These are phyloP conservation scores for Salix koriyanagi DNA, from an alignment of 345 rosid species.

Conservation along the genomic window DNA sequence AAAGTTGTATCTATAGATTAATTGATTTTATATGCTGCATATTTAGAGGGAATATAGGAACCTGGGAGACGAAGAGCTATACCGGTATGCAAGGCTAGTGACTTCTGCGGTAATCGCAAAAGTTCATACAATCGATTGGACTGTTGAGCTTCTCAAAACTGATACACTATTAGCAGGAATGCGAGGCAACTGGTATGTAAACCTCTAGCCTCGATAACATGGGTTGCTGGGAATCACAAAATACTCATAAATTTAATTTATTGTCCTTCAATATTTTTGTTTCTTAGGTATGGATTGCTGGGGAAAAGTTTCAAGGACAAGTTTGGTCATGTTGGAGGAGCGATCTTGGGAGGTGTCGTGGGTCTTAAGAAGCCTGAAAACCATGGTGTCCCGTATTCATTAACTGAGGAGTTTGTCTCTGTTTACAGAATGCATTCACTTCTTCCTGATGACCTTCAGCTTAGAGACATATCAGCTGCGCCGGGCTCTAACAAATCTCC, in stretches of 20 bases:
- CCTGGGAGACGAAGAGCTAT: conserved; percentile 48
- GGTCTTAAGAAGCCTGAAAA: conserved; percentile 44
- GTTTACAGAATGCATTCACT: conserved; percentile 62
- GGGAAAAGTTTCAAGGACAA: conserved; percentile 60
- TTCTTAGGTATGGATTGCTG: conserved; percentile 46
- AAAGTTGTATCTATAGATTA: too few relatives aligned
- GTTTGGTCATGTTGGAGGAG: conserved; percentile 48
- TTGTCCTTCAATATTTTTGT: neutral
- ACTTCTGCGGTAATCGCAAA: conserved; percentile 64
- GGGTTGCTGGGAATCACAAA: too few relatives aligned
- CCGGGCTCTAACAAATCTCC: conserved; percentile 41
- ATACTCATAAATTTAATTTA: neutral
- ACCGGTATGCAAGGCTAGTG: conserved; percentile 48
- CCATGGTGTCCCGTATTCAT: conserved; percentile 58
- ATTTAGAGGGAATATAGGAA: conserved; percentile 32
- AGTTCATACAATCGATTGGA: conserved; percentile 70
- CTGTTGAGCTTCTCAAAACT: conserved; percentile 59
- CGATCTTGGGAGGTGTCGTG: conserved; percentile 41
- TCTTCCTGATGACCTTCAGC: conserved; percentile 38
- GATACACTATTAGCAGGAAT: conserved; percentile 50
- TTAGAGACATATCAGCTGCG: conserved; percentile 29
- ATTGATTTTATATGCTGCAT: neutral
- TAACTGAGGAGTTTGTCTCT: conserved; percentile 59
- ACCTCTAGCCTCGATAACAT: neutral
- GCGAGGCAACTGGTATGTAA: conserved; percentile 48